phyloP scores from a whole-genome alignment of 768 basidiomycete genomes.

The Paxillus involutus region DNA sequence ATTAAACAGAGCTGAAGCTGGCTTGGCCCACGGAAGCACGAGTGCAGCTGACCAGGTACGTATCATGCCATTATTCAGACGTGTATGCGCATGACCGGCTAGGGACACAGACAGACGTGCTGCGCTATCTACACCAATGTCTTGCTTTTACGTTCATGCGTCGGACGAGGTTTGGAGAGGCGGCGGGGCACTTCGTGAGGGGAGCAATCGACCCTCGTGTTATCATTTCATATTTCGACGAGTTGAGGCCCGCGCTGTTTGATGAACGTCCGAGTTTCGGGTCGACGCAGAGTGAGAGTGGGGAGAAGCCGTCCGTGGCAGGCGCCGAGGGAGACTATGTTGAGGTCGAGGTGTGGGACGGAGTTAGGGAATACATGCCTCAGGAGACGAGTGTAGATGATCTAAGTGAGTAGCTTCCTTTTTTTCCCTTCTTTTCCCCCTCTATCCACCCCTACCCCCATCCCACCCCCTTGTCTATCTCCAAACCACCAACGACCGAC shows the following conservation, averaged over 20 bases:
- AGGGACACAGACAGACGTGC: conserved; percentile 53
- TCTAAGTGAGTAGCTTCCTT: conserved; percentile 69
- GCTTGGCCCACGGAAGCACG: conserved; percentile 10
- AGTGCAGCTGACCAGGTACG: conserved; percentile 10
- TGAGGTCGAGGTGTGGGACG: conserved; percentile 68
- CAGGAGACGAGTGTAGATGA: conserved; percentile 71
- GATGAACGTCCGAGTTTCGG: conserved; percentile 1
- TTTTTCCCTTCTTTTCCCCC: conserved; percentile 20
- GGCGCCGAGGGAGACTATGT: conserved; percentile 36
- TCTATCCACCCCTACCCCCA: conserved; percentile 23
- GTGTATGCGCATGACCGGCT: conserved; percentile 7
- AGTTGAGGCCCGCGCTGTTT: conserved; percentile 69
- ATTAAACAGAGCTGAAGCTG: conserved; percentile 54
- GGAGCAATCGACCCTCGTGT: conserved; percentile 85
- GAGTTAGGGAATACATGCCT: conserved; percentile 72
- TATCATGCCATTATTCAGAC: background rate
- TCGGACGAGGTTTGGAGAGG: conserved; percentile 83
- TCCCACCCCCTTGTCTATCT: conserved; percentile 24
- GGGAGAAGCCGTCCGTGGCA: background rate
- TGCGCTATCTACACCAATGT: conserved; percentile 78
- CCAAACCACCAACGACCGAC: conserved; percentile 27
- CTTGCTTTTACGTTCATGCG: conserved; percentile 78
- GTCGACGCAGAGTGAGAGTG: background rate
- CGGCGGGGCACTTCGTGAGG: conserved; percentile 72
- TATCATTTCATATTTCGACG: conserved; percentile 77